Base-by-base conservation (phyloP, 257 asterid species). In the Oldenlandia corymbosa region DNA sequence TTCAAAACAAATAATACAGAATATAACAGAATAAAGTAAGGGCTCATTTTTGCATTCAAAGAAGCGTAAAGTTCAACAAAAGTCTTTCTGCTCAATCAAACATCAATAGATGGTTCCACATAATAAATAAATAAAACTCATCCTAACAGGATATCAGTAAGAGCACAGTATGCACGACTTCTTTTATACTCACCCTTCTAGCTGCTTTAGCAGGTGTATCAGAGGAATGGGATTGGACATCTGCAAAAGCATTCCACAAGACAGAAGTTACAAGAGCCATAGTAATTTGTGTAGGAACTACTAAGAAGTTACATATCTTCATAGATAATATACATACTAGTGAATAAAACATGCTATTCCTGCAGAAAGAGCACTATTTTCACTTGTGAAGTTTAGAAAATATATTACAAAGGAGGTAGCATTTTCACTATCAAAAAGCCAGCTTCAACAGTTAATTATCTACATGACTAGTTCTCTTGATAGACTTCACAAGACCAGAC, bases 121-220 rank as follows among this genome's bases (percentile, higher is more conserved):
- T n/a, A n/a, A n/a, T n/a, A n/a, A n/a, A n/a, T n/a, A n/a, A n/a
- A 1, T 6, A 17, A 52, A 26, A 53, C 18, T 24, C 51, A 65
- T 32, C 4, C n/a, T 0, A 14, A n/a, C 23, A 27, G 47, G 9
- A 16, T 0, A 14, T 18, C 13, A 54, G 24, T 52, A 23, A 60
- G 52, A 68, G 20, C 42, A 64, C 23, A 63, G 62, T 42, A 55
- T 34, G 32, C 48, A 45, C 31, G 27, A 8, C 36, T 53, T 69
- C n/a, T 50, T 45, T 12, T 61, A 66, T 50, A 77, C 88, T 79
- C 68, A 93, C 99, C 85, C 99, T 83, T 80, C 99, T 79, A 53
- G 76, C 80, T 46, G 72, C 66, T 74, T 70, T 83, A 41, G 78
- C 82, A 47, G 92, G 89, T 50, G 84, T 64, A 81, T 84, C 94